A percentile compares a stretch with the other conserved stretches of the same genome.
Conservation (phyloP, 352 stramenopile species). For the Phytophthora syringae region DNA sequence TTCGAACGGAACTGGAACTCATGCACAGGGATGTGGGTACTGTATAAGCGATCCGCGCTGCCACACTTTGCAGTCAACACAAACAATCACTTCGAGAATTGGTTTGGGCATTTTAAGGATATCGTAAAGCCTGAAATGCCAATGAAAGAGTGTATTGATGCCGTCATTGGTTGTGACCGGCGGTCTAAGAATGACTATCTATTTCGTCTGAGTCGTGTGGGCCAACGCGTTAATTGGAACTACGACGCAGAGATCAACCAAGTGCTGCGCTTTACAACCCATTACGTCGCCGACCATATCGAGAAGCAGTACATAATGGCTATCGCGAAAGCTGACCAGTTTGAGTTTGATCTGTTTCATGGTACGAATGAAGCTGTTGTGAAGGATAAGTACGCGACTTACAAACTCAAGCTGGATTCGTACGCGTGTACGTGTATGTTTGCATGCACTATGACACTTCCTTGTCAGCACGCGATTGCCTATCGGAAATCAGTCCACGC, state of each 20-base stretch:
- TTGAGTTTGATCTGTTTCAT: constrained; percentile 7
- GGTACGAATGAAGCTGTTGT: background rate
- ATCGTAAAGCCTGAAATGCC: background rate
- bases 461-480: constrained; percentile 28
- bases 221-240: background rate
- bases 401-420: background rate
- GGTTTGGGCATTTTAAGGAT: constrained; percentile 40
- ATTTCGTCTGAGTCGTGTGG: background rate
- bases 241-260: constrained; percentile 31
- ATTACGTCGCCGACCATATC: constrained; percentile 27
- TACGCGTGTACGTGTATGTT: constrained; percentile 31
- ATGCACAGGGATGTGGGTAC: constrained; percentile 27
- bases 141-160: constrained; percentile 9
- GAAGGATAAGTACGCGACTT: background rate
- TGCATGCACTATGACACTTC: constrained; percentile 15
- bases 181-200: constrained; percentile 10
- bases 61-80: constrained; percentile 32
- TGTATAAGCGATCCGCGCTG: constrained; percentile 17
- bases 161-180: constrained; percentile 7
- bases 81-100: constrained; percentile 39
- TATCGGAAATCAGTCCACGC: constrained; percentile 13
- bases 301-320: constrained; percentile 16
- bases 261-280: constrained; percentile 17
- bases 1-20: constrained; percentile 32
- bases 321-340: constrained; percentile 4